phyloP scores from a whole-genome alignment of 2,329 filamentous ascomycete genomes.

The Daldinia sp. region DNA sequence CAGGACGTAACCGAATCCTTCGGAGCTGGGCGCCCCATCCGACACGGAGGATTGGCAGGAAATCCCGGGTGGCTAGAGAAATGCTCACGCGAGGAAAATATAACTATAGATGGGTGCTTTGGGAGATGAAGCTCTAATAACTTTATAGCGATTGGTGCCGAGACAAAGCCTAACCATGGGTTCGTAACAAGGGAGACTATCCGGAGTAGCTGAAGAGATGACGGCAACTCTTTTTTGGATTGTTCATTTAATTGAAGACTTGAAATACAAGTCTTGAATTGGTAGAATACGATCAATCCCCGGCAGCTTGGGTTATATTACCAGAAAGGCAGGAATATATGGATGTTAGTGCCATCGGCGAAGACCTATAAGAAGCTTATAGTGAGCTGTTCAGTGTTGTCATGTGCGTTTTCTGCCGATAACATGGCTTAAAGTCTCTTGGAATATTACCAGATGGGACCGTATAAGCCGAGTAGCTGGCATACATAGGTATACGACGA shows the following conservation, averaged over 20 bases:
- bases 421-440: background rate
- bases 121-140: background rate
- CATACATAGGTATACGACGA: too few relatives aligned
- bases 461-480: too few relatives aligned
- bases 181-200: background rate
- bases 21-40: conserved; percentile 9
- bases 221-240: background rate
- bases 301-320: background rate
- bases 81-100: background rate
- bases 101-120: background rate
- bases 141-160: background rate
- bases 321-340: background rate
- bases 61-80: background rate
- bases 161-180: background rate
- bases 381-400: too few relatives aligned
- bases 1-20: conserved; percentile 18
- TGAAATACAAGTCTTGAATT: too few relatives aligned
- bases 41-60: background rate
- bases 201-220: background rate
- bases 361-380: background rate
- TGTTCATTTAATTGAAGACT: background rate
- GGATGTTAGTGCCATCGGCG: background rate
- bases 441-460: background rate
- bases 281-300: background rate
- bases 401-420: background rate